Evolutionary conservation across 2,329 filamentous ascomycete genomes (phyloP).

Genomic region (Fusarium mangiferae): DNA sequence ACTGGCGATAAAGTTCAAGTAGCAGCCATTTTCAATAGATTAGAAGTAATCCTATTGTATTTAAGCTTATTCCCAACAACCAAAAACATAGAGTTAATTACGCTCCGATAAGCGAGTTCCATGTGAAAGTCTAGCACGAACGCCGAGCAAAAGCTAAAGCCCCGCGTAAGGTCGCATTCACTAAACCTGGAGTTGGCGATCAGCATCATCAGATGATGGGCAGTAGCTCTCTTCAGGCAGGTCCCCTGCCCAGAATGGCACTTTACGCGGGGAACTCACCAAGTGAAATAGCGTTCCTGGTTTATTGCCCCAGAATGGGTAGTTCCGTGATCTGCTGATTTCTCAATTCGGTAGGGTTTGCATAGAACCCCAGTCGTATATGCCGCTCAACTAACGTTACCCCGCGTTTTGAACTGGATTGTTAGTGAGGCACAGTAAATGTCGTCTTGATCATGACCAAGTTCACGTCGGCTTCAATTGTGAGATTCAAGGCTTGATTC

Average conservation of each 20-base stretch:
- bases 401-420: background rate
- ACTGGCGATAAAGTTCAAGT: background rate
- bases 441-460: fast-evolving
- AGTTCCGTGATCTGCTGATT: background rate
- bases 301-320: background rate
- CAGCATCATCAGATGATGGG: background rate
- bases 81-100: background rate
- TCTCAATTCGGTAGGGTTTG: background rate
- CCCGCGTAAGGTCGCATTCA: background rate
- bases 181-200: background rate
- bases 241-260: background rate
- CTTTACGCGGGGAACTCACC: background rate
- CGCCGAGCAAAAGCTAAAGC: background rate
- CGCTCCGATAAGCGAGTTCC: background rate
- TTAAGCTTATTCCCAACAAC: background rate
- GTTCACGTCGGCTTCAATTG: no score
- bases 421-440: background rate
- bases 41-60: background rate
- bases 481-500: fast-evolving
- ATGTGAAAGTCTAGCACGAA: background rate
- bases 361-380: background rate
- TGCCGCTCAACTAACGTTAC: background rate
- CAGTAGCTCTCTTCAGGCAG: background rate
- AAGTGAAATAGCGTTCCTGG: background rate
- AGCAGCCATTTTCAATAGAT: fast-evolving